Evolutionary conservation across 495 filamentous ascomycete species (phyloP), one percentile per base, ranked within the genome.

Genomic region (Daldinia vernicosa): DNA sequence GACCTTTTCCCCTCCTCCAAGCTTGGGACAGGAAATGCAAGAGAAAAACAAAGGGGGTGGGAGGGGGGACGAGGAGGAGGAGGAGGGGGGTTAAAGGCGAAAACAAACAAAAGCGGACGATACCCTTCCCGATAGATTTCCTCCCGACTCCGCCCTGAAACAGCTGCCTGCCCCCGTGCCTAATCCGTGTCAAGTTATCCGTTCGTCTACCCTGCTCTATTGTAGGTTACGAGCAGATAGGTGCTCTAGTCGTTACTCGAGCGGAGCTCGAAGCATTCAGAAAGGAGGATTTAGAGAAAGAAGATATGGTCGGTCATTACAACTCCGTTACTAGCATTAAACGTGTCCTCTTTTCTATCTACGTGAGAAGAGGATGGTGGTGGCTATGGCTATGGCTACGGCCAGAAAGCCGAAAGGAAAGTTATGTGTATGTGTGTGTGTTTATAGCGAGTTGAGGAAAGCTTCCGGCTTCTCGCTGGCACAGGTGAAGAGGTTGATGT

Each of bases 401-500:
- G 27, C 12, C 15, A 15, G 26, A 27, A 26, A 52, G 47, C 26
- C 50, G 50, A 53, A 15, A 27, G 14, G 26, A 30, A 37, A 40
- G 43, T 47, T 47, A 47, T 19, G 24, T 60, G 3, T 6, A n/a
- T n/a, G n/a, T n/a, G n/a, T n/a, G n/a, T n/a, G 37, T 27, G 5
- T 26, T 60, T 65, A 71, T 30, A 64, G 26, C 17, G 74, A 63
- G 61, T 68, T 74, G 32, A 77, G 52, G 19, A 72, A 60, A 6
- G 70, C 45, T 22, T 76, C 77, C 19, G 76, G 67, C 59, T 74
- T 78, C 53, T 77, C 77, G 63, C 81, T 76, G 28, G 84, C 80
- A 70, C 89, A 93, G 17, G 84, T 83, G 71, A 90, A 93, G 6
- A 95, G 80, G 77, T 92, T 93, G 67, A 94, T 84, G 70, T 92